Evolutionary conservation across 2,329 filamentous ascomycete genomes (phyloP).

Genomic region (Gaeumannomyces tritici): DNA sequence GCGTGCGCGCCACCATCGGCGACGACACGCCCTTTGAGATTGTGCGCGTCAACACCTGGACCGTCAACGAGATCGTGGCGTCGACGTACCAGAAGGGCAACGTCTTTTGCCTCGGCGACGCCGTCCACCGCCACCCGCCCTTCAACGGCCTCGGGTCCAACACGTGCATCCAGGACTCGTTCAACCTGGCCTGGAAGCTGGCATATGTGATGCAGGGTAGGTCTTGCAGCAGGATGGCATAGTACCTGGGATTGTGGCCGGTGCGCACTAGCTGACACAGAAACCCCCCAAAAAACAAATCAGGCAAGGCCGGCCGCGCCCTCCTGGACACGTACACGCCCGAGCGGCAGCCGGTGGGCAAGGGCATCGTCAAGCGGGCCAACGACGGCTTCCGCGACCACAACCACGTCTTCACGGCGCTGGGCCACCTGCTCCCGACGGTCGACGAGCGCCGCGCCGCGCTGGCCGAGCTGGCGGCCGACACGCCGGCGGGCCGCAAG

Average conservation of each 20-base stretch:
- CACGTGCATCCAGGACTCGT: constrained; percentile 48
- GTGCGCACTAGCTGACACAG: no score
- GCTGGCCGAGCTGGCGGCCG: constrained; percentile 29
- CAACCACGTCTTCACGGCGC: constrained; percentile 29
- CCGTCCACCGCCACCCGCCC: constrained; percentile 48
- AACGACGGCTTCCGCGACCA: constrained; percentile 49
- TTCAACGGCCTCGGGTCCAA: constrained; percentile 48
- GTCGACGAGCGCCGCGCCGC: constrained; percentile 25
- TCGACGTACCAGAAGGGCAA: constrained; percentile 34
- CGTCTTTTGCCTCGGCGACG: constrained; percentile 45
- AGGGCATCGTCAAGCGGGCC: constrained; percentile 38
- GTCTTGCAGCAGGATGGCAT: neutral
- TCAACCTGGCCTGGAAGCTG: constrained; percentile 47
- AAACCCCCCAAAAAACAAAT: constrained; percentile 5
- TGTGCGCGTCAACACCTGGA: constrained; percentile 46
- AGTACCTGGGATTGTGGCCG: no score
- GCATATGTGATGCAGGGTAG: constrained; percentile 27
- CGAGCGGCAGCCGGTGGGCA: constrained; percentile 40
- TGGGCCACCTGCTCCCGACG: constrained; percentile 30
- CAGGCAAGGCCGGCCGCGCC: constrained; percentile 22
- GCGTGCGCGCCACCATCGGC: constrained; percentile 41
- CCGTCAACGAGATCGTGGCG: constrained; percentile 51
- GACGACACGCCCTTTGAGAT: constrained; percentile 44
- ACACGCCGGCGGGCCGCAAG: constrained; percentile 23
- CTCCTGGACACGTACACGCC: constrained; percentile 32